These are phyloP conservation scores for Fragaria iinumae DNA, from an alignment of 306 rosid species.

Conservation along the genomic window DNA sequence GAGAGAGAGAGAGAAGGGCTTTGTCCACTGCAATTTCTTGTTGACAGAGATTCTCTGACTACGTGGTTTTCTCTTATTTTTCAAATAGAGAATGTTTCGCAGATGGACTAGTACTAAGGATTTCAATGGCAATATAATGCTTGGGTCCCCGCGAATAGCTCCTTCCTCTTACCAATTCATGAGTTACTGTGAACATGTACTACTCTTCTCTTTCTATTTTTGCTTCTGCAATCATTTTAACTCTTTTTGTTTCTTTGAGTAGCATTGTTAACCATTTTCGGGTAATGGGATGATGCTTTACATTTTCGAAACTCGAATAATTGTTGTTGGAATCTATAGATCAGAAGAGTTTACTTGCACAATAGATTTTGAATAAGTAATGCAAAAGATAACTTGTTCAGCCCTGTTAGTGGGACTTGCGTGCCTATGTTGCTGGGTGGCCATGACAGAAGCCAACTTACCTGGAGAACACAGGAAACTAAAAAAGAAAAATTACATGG, in stretches of 20 bases:
- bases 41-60: background rate
- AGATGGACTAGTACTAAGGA: background rate
- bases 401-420: constrained; percentile 1
- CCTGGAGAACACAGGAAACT: background rate
- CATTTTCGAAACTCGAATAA: background rate
- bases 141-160: background rate
- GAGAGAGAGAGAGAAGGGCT: background rate
- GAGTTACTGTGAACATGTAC: background rate
- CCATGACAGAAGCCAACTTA: background rate
- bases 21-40: background rate
- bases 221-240: background rate
- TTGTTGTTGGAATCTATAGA: background rate
- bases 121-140: background rate
- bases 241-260: background rate
- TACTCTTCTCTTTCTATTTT: background rate
- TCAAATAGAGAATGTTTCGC: background rate
- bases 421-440: constrained; percentile 3
- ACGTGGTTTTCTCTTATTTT: background rate
- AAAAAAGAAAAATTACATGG: background rate
- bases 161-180: background rate
- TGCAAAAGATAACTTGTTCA: background rate
- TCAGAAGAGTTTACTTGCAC: background rate
- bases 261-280: background rate
- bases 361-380: background rate
- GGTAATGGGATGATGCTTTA: background rate